A percentile compares a stretch with the other conserved stretches of the same genome.
These are phyloP conservation scores for Cinnamomum micranthum DNA, from an alignment of 164 flowering plant genomes.

Conservation along the genomic window DNA sequence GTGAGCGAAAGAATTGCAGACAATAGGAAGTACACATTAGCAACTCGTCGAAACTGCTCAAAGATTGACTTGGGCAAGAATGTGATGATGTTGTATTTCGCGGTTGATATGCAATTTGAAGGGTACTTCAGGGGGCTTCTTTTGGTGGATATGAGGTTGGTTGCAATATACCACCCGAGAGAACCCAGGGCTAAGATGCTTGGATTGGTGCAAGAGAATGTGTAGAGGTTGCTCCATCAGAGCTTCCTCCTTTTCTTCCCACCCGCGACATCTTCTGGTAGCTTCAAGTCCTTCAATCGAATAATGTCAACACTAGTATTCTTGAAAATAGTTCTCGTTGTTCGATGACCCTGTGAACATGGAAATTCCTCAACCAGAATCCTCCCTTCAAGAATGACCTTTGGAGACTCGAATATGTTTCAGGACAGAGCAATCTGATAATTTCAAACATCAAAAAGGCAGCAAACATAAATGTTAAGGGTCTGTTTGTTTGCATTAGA, in stretches of 20 bases:
- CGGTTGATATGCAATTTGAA: constrained; percentile 36
- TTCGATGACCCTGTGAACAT: not conserved
- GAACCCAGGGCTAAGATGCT: constrained; percentile 30
- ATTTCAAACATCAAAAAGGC: not conserved
- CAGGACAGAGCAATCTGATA: not conserved
- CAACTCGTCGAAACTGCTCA: constrained; percentile 46
- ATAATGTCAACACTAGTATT: not conserved
- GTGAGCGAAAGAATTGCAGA: constrained; percentile 38
- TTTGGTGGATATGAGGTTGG: constrained; percentile 30
- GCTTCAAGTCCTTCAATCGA: constrained; percentile 12
- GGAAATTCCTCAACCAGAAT: not conserved
- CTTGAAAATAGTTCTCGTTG: not conserved
- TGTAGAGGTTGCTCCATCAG: constrained; percentile 42
- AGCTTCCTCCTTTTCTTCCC: constrained; percentile 33
- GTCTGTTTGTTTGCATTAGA: too few species aligned
- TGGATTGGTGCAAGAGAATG: constrained; percentile 40
- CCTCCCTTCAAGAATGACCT: constrained; percentile 10
- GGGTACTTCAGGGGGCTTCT: constrained; percentile 34
- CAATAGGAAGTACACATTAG: constrained; percentile 45
- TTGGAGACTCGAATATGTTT: not conserved
- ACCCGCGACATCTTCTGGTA: constrained; percentile 18
- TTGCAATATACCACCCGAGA: constrained; percentile 38
- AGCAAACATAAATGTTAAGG: not conserved
- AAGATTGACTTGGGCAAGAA: constrained; percentile 44
- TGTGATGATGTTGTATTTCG: constrained; percentile 36